Base-by-base conservation (phyloP, 192 early-diverging fungal species). In the Geosiphon pyriformis region DNA sequence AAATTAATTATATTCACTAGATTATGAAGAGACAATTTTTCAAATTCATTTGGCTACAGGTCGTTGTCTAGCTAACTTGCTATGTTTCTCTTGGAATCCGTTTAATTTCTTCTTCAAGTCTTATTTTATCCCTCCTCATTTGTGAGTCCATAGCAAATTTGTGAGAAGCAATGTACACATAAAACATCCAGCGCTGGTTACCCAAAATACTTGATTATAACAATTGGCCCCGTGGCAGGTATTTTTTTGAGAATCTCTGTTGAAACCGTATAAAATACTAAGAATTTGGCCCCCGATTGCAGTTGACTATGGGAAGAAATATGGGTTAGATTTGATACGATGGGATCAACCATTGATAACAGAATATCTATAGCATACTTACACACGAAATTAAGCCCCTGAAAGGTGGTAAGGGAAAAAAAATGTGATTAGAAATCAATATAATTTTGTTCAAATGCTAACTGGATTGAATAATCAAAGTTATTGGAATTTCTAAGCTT, bases 201-300 rank as follows among this genome's bases (percentile, higher is more conserved):
- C n/a, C 37, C 37, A 42, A 15, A 42, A 42, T 10, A 42, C 37
- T 10, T 42, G 37, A 42, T 6, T 42, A 42, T 42, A 42, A 15
- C 37, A 42, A 42, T 42, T 42, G 6, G 37, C 37, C 7, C 37
- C 37, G 15, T 10, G 6, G 37, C 37, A 42, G 6, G 20, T 48
- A 60, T 68, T 37, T 17, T 68, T 73, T 6, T 77, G 71, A 23
- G 22, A 37, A 65, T 88, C 87, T 67, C 80, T 84, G 35, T 77
- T 75, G 35, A 70, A 74, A 7, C 87, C 87, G 64, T 85, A 87
- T 15, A 87, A 61, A 50, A 86, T 47, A 65, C 84, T 87, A 68
- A 82, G 85, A 8, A 83, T 23, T 30, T 86, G 87, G 2, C 83
- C 85, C 37, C 87, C 87, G 8, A 88, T 53, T 2, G 87, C 85